Evolutionary conservation across 2,329 filamentous ascomycete genomes (phyloP).

Genomic region (Microdochium nivale): DNA sequence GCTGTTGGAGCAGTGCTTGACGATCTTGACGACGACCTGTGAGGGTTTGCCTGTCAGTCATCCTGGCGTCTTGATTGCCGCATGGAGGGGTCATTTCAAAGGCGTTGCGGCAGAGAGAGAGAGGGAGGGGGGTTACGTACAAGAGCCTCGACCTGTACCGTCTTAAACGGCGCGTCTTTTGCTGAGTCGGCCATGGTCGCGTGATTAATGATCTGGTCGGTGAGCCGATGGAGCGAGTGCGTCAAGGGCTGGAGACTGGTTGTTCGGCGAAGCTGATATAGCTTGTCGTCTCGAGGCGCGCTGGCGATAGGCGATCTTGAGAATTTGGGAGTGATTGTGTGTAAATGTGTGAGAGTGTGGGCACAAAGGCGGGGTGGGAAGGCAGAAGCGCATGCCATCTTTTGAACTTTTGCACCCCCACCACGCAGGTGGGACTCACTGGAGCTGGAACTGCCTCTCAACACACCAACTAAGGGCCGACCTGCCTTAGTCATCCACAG

Average conservation of each 20-base stretch:
- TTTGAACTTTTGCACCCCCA: not conserved
- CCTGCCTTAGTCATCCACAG: too few species aligned
- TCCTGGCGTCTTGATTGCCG: too few species aligned
- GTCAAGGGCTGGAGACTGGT: conserved; percentile 10
- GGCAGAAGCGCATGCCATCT: conserved; percentile 9
- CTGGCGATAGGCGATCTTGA: conserved; percentile 7
- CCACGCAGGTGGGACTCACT: not conserved
- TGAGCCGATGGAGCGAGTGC: conserved; percentile 11
- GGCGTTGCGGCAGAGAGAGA: conserved; percentile 10
- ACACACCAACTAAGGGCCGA: not conserved
- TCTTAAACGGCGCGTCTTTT: conserved; percentile 67
- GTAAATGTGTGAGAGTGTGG: conserved; percentile 19
- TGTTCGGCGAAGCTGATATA: not conserved
- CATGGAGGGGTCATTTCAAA: not conserved
- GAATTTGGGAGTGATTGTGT: conserved; percentile 19
- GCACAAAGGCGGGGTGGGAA: conserved; percentile 8
- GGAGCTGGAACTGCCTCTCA: not conserved
- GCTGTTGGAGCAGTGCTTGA: conserved; percentile 82
- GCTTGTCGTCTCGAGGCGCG: not conserved
- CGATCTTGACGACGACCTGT: conserved; percentile 94
- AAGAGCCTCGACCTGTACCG: conserved; percentile 91
- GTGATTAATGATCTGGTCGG: conserved; percentile 11
- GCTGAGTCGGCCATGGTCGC: conserved; percentile 47
- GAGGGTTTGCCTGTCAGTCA: conserved; percentile 5
- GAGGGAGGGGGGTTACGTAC: conserved; percentile 44